These are phyloP conservation scores for Tricholoma matsutake DNA, from an alignment of 768 basidiomycete species.

Conservation along the genomic window DNA sequence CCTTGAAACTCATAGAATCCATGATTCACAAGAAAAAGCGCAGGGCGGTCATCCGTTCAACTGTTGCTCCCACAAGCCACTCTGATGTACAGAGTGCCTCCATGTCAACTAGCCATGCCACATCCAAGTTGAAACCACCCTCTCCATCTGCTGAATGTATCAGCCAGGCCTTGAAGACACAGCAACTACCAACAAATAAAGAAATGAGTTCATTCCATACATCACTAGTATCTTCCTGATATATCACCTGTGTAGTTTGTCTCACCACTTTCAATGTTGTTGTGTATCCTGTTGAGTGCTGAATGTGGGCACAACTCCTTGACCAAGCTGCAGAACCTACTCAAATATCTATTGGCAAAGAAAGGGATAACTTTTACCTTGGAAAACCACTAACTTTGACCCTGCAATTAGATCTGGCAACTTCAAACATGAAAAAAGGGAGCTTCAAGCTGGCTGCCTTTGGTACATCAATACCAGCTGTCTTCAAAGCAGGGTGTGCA, in stretches of 20 bases:
- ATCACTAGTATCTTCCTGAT: not conserved
- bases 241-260: constrained; percentile 1
- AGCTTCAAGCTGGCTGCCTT: constrained; percentile 6
- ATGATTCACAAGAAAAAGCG: not conserved
- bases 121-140: not conserved
- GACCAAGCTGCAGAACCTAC: not conserved
- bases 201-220: not conserved
- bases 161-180: not conserved
- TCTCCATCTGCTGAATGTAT: not conserved
- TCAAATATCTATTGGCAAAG: not conserved
- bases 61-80: not conserved
- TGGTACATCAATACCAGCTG: too few species aligned
- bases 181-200: constrained; percentile 1
- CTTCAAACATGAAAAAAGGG: constrained; percentile 5
- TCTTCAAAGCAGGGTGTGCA: not conserved
- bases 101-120: too few species aligned
- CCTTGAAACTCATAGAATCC: not conserved
- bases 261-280: too few species aligned
- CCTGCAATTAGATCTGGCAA: constrained; percentile 3
- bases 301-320: constrained; percentile 5
- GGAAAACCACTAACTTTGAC: constrained; percentile 4
- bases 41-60: not conserved
- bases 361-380: constrained; percentile 4
- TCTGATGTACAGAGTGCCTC: not conserved
- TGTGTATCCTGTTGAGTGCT: constrained; percentile 1